Base-by-base conservation (phyloP, 1,139 yeast species). In the Suhomyces bribrorum region DNA sequence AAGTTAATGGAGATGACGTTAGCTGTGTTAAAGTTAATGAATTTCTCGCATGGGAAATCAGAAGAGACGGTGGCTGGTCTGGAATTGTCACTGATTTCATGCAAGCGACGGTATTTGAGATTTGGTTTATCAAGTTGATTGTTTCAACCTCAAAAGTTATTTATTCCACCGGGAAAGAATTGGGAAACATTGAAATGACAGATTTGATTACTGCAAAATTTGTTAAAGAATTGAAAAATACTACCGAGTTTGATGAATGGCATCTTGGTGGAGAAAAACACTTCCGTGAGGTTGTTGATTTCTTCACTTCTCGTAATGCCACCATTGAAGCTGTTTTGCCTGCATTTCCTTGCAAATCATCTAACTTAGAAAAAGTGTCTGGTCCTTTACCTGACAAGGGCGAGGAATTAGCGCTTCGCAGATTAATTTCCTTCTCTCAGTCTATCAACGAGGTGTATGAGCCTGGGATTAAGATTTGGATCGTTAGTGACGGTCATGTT, bases 401-500 rank as follows among this genome's bases (percentile, higher is more conserved):
- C 3, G 75, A 69, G 46, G 63, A 57, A 37, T 52, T 69, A 48
- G 74, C 74, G 1, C 47, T 69, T 29, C 41, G 38, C n/a, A 54
- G 63, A 26, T 52, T 69, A 31, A 60, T 68, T 31, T 43, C 52
- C 2, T 69, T 69, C 52, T 59, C 69, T 3, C 43, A 42, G 26
- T 41, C 45, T 2, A 70, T 77, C 5, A 53, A 61, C 36, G 45
- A 55, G 15, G 48, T 78, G 24, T 79, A 79, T 55, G 66, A 75
- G 1, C 83, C 83, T 0, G 84, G 84, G 1, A 60, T 78, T 53
- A 66, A 71, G 36, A 56, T 78, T 30, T 74, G 73, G 69, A 77
- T 79, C 52, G 82, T 79, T 17, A 75, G 81, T 53, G 85, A 79
- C 49, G 84, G 85, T 0, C 85, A 79, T 53, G 85, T 79, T 8